Evolutionary conservation across 371 early-diverging fungal genomes (phyloP), one percentile per base, ranked within the genome.

Genomic region (Syncephalastrum contaminatum): DNA sequence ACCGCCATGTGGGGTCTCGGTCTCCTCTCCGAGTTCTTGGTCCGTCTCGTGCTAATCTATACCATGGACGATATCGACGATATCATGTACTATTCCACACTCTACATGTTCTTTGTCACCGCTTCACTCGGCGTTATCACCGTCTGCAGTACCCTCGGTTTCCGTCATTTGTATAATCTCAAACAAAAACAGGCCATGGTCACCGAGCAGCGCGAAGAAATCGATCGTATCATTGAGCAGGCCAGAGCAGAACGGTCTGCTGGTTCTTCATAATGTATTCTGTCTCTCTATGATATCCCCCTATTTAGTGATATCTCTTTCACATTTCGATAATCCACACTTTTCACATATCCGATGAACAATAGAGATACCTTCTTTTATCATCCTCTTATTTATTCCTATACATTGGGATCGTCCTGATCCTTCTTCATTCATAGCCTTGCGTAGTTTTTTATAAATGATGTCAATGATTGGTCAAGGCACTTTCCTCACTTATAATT

Each of bases 1-100:
- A 80, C 77, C 13, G 70, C 54, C 14, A 49, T 66, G 15, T 77
- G 75, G 73, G 73, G 69, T 0, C 39, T 66, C n/a, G 80, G 73
- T 15, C 54, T 80, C 36, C 56, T 77, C 50, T 66, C 70, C 54
- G 80, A 80, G 54, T 75, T 80, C 51, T 19, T 71, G n/a, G 59
- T 77, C 19, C 72, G 70, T 15, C 59, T 77, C 15, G 49, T 65
- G 0, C 53, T 80, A 43, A 63, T 77, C 30, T 59, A 67, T 48
- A 52, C 64, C 13, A 21, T 72, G 48, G 72, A 75, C 22, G 70
- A 72, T 40, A 65, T 69, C 7, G 75, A 75, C 45, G 67, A 64
- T 43, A 67, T 75, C 43, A 57, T 72, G 30, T 75, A 75, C 52
- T 73, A 67, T 20, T 71, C 75, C 21, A 75, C 69, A 49, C 62